A percentile compares a stretch with the other conserved stretches of the same genome.
Conservation (phyloP, 2,329 filamentous ascomycete species). For the Aschersonia sp. region DNA sequence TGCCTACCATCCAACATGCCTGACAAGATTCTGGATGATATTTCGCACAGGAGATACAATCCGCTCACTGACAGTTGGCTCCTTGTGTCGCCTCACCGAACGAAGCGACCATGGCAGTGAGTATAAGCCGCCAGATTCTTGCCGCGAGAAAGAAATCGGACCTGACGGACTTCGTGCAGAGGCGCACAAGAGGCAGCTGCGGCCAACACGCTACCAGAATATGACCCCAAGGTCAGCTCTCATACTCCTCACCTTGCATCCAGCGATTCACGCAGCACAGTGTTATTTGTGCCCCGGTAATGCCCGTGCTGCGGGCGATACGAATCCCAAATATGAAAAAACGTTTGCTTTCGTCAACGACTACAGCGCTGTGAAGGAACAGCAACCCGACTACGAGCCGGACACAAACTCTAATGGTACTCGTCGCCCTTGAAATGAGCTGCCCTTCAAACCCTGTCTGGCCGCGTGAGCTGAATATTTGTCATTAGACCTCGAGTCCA, state of each 20-base stretch:
- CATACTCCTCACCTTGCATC: neutral
- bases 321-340: slow-evolving; percentile 71
- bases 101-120: slow-evolving; percentile 96
- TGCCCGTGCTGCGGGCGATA: slow-evolving; percentile 69
- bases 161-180: slow-evolving; percentile 25
- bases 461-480: neutral
- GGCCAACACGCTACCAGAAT: slow-evolving; percentile 56
- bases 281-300: slow-evolving; percentile 96
- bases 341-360: slow-evolving; percentile 97
- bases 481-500: slow-evolving; percentile 48
- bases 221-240: slow-evolving; percentile 55
- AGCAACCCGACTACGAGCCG: slow-evolving; percentile 62
- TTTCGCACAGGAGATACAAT: slow-evolving; percentile 91
- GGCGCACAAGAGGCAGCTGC: slow-evolving; percentile 62
- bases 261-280: slow-evolving; percentile 30
- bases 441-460: neutral
- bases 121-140: slow-evolving; percentile 16
- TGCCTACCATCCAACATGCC: slow-evolving; percentile 36
- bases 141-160: no score
- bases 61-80: slow-evolving; percentile 82
- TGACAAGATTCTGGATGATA: slow-evolving; percentile 75
- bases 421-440: neutral
- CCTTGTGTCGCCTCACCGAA: slow-evolving; percentile 88
- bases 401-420: slow-evolving; percentile 22
- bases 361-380: slow-evolving; percentile 90